Evolutionary conservation across 352 stramenopile species (phyloP).

Genomic region (Elongisporangium senticosum): DNA sequence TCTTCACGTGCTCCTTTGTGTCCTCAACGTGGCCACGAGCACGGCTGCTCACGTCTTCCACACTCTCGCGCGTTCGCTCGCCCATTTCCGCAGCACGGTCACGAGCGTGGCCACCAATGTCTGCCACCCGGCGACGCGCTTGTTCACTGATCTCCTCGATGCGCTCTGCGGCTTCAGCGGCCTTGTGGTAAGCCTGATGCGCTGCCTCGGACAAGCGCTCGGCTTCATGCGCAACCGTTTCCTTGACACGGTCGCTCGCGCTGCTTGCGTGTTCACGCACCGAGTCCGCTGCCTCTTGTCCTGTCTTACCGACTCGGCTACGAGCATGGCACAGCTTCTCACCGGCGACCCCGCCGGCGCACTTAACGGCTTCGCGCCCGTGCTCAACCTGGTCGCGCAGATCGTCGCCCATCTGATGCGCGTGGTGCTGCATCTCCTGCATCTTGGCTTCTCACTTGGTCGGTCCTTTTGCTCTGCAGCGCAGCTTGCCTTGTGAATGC

Average conservation of each 20-base stretch:
- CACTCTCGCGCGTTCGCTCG: background rate
- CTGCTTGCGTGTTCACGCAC: background rate
- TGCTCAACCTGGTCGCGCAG: constrained; percentile 32
- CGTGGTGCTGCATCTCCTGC: background rate
- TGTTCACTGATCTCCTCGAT: constrained; percentile 27
- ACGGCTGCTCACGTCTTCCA: constrained; percentile 14
- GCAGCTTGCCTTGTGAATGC: background rate
- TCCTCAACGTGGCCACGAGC: background rate
- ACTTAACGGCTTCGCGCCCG: constrained; percentile 4
- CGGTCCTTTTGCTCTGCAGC: background rate
- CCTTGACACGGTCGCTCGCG: background rate
- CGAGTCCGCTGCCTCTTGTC: background rate
- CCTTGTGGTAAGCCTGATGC: constrained; percentile 5
- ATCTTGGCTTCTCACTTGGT: background rate
- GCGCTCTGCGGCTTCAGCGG: constrained; percentile 16
- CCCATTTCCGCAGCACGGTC: constrained; percentile 16
- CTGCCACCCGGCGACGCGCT: constrained; percentile 22
- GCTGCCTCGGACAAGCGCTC: background rate
- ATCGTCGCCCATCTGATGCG: constrained; percentile 4
- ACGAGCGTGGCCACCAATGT: constrained; percentile 15
- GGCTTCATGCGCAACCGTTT: background rate
- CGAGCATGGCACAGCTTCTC: constrained; percentile 7
- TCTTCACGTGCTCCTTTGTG: background rate
- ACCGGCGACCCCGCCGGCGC: constrained; percentile 3
- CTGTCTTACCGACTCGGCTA: background rate